These are phyloP conservation scores for Bipolaris cookei DNA, from an alignment of 2,329 filamentous ascomycete species.

Conservation along the genomic window DNA sequence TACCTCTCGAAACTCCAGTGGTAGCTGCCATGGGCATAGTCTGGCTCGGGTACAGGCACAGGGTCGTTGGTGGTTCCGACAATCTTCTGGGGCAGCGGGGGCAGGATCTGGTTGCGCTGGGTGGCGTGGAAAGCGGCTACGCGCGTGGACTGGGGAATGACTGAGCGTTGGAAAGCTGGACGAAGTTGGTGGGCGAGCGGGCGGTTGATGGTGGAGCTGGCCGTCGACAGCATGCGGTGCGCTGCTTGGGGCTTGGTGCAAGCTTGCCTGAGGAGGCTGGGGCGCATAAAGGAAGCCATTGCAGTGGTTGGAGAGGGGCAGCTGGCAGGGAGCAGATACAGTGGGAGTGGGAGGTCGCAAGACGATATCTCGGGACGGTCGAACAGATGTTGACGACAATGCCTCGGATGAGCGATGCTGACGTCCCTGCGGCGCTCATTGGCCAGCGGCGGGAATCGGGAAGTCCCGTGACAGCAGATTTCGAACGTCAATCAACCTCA, in stretches of 20 bases:
- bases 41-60: conserved; percentile 72
- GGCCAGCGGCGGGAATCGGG: conserved; percentile 26
- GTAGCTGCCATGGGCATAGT: conserved; percentile 88
- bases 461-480: conserved; percentile 32
- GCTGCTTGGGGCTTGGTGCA: conserved; percentile 49
- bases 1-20: conserved; percentile 95
- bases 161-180: conserved; percentile 51
- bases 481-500: conserved; percentile 33
- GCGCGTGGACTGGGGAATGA: conserved; percentile 53
- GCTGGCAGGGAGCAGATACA: conserved; percentile 14
- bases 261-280: conserved; percentile 57
- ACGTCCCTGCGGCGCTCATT: conserved; percentile 26
- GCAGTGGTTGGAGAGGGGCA: conserved; percentile 21
- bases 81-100: conserved; percentile 84
- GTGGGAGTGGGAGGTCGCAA: conserved; percentile 8
- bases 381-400: conserved; percentile 24
- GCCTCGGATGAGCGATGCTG: conserved; percentile 29
- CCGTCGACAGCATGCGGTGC: conserved; percentile 54
- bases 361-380: conserved; percentile 15
- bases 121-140: conserved; percentile 88
- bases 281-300: conserved; percentile 62
- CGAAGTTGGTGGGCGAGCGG: conserved; percentile 47
- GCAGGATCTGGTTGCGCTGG: conserved; percentile 75
- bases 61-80: conserved; percentile 87
- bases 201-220: conserved; percentile 46